Conservation (phyloP, 257 asterid species). For the Solanum rostratum region DNA sequence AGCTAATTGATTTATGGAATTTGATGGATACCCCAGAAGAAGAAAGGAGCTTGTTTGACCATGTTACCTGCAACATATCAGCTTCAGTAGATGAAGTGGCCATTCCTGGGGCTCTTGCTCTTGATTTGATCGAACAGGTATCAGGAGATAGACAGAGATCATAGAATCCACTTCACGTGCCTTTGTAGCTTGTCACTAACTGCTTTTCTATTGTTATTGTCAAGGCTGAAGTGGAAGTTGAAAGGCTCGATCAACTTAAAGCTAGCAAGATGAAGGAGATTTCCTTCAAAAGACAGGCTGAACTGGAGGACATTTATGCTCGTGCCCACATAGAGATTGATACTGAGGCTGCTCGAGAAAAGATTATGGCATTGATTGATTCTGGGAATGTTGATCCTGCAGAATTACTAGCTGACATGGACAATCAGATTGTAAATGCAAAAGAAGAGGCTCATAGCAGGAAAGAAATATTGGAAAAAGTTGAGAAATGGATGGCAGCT, state of each 20-base stretch:
- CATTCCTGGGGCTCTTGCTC: constrained; percentile 81
- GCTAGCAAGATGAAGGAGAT: constrained; percentile 97
- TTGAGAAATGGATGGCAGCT: constrained; percentile 95
- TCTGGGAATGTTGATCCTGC: constrained; percentile 84
- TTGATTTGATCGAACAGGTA: constrained; percentile 83
- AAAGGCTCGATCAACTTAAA: constrained; percentile 90
- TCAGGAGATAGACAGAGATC: neutral
- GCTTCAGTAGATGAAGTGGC: constrained; percentile 82
- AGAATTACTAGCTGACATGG: constrained; percentile 86
- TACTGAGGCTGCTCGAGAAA: constrained; percentile 68
- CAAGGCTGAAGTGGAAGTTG: constrained; percentile 94
- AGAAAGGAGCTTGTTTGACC: constrained; percentile 58
- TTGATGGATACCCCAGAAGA: constrained; percentile 91
- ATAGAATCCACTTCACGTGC: neutral
- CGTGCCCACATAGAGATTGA: constrained; percentile 86
- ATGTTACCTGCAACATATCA: constrained; percentile 77
- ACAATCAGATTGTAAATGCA: constrained; percentile 71
- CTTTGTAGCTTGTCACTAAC: neutral
- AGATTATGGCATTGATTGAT: constrained; percentile 65
- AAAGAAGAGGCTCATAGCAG: constrained; percentile 89
- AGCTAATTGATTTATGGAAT: constrained; percentile 94
- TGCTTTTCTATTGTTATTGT: constrained; percentile 1
- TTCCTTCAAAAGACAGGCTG: constrained; percentile 85
- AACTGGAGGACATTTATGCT: constrained; percentile 85
- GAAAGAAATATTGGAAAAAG: constrained; percentile 94